Evolutionary conservation across 2,329 filamentous ascomycete genomes (phyloP).

Genomic region (Aspergillus sp.): DNA sequence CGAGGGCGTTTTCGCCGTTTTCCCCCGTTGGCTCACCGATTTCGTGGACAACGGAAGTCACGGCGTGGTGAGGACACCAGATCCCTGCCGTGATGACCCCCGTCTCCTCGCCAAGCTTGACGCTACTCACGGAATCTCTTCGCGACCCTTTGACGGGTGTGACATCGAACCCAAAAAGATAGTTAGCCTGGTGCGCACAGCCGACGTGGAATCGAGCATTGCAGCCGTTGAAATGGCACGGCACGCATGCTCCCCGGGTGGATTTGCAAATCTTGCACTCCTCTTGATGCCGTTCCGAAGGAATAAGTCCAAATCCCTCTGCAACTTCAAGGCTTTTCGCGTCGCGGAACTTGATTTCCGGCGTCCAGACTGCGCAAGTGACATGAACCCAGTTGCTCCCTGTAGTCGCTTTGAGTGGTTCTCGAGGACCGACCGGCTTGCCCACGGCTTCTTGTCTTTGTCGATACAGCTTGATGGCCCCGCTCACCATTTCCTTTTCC

Average conservation of each 20-base stretch:
- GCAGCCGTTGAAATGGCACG: constrained; percentile 64
- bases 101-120: constrained; percentile 76
- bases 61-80: constrained; percentile 88
- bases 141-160: constrained; percentile 85
- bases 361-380: constrained; percentile 85
- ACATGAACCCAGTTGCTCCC: constrained; percentile 99
- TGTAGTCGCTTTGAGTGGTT: constrained; percentile 87
- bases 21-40: constrained; percentile 75
- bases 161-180: constrained; percentile 85
- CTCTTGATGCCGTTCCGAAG: constrained; percentile 69
- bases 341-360: constrained; percentile 89
- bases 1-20: constrained; percentile 73
- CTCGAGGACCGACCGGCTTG: constrained; percentile 78
- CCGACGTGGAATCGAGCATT: constrained; percentile 73
- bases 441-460: constrained; percentile 81
- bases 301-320: constrained; percentile 85
- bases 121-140: constrained; percentile 74
- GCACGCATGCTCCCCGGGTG: constrained; percentile 72
- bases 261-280: constrained; percentile 81
- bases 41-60: constrained; percentile 71
- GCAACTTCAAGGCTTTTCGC: constrained; percentile 78
- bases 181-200: constrained; percentile 81
- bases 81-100: constrained; percentile 82
- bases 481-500: constrained; percentile 79
- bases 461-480: constrained; percentile 76